Evolutionary conservation across 83 land plant genomes (phyloP).

Genomic region (Larix sibirica): DNA sequence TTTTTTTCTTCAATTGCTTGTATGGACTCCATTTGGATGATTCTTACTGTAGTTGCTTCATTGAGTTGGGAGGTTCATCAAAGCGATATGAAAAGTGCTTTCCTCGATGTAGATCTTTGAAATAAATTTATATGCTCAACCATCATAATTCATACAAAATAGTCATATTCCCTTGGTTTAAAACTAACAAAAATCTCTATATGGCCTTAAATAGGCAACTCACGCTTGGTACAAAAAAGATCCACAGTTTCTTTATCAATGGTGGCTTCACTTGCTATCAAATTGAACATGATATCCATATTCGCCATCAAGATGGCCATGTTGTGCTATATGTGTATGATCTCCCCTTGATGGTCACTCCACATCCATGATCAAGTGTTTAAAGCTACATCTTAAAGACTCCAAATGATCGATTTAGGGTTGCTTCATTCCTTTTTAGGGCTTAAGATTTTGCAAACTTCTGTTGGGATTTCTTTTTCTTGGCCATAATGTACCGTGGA

Average conservation of each 20-base stretch:
- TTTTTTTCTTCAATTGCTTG: constrained; percentile 17
- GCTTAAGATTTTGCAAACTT: no score
- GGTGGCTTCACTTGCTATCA: neutral
- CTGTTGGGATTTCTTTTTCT: no score
- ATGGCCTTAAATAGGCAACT: constrained; percentile 21
- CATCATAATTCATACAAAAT: constrained; percentile 3
- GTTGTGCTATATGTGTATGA: constrained; percentile 29
- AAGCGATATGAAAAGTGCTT: constrained; percentile 28
- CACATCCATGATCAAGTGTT: neutral
- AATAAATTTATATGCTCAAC: constrained; percentile 8
- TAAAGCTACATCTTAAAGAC: neutral
- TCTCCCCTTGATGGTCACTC: constrained; percentile 5
- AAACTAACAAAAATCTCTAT: constrained; percentile 12
- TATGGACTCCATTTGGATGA: neutral
- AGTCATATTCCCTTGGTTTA: neutral
- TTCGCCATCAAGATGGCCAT: neutral
- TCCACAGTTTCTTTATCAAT: neutral
- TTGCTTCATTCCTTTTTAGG: neutral
- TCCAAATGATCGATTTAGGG: constrained; percentile 20
- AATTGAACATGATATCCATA: constrained; percentile 10
- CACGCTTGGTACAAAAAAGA: neutral
- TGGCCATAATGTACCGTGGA: no score
- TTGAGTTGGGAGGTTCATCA: constrained; percentile 11
- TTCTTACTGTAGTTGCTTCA: neutral
- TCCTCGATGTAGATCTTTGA: constrained; percentile 13